These are phyloP conservation scores for Colletotrichum noveboracense DNA, from an alignment of 2,329 filamentous ascomycete species.

Conservation along the genomic window DNA sequence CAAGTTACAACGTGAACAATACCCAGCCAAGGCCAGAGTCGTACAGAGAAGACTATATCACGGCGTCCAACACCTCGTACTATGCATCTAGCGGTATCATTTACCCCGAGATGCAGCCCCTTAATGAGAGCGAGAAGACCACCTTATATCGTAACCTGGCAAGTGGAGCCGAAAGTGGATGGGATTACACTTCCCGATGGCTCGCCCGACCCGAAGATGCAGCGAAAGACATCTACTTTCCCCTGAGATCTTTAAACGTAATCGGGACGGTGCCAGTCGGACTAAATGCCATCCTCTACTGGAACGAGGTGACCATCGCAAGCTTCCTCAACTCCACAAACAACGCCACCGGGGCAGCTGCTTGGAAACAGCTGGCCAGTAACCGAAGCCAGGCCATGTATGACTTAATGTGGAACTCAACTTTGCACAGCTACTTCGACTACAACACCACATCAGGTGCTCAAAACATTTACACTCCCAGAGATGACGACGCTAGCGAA, in stretches of 20 bases:
- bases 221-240: conserved; percentile 65
- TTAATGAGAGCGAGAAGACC: conserved; percentile 58
- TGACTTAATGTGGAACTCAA: conserved; percentile 68
- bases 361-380: conserved; percentile 55
- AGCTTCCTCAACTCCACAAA: conserved; percentile 56
- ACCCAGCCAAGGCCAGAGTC: conserved; percentile 72
- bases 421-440: conserved; percentile 70
- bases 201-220: conserved; percentile 62
- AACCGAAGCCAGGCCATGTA: conserved; percentile 67
- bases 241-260: conserved; percentile 67
- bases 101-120: conserved; percentile 55
- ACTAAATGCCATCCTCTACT: conserved; percentile 72
- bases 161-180: conserved; percentile 69
- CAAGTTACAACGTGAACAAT: conserved; percentile 64
- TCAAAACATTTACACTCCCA: conserved; percentile 60
- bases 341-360: conserved; percentile 52
- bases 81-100: conserved; percentile 62
- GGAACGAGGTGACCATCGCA: conserved; percentile 66
- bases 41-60: conserved; percentile 68
- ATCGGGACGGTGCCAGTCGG: conserved; percentile 66
- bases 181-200: conserved; percentile 69
- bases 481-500: conserved; percentile 49
- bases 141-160: conserved; percentile 67
- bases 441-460: conserved; percentile 66
- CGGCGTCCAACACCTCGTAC: conserved; percentile 70